phyloP scores from a whole-genome alignment of 1,284 basidiomycete species.

The Golubevia pallescens region DNA sequence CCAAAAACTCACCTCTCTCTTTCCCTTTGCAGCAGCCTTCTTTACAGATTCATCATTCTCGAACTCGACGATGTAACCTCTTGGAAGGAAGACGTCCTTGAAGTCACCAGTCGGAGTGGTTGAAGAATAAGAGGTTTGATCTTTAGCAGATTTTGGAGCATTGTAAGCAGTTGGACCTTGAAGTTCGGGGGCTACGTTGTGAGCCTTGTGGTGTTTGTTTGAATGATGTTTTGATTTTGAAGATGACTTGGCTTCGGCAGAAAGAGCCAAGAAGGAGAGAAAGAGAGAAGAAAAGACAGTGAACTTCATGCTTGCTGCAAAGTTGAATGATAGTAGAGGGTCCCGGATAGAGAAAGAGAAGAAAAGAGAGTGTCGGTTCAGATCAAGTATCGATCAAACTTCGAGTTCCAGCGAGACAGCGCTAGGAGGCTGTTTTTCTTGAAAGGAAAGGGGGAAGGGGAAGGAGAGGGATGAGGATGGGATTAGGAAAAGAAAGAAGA shows the following conservation, averaged over 20 bases:
- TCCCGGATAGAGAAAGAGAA: too few species aligned
- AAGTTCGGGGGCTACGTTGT: background rate
- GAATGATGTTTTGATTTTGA: background rate
- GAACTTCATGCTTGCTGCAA: too few species aligned
- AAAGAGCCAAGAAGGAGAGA: constrained; percentile 1
- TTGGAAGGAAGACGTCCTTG: background rate
- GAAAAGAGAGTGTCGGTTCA: too few species aligned
- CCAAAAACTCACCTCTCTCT: background rate
- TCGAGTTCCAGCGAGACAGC: too few species aligned
- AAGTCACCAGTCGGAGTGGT: background rate
- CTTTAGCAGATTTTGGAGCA: background rate
- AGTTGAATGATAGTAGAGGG: too few species aligned
- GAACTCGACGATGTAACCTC: constrained; percentile 7
- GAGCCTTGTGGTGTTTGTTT: background rate
- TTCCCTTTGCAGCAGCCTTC: background rate
- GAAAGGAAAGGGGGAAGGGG: background rate
- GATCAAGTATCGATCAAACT: too few species aligned
- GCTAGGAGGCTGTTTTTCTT: too few species aligned
- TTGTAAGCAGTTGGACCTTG: background rate
- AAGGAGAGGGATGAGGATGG: background rate
- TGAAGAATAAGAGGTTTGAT: background rate
- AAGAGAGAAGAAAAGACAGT: constrained; percentile 3
- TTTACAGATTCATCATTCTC: background rate
- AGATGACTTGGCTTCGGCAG: background rate
- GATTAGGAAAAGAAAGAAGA: background rate